These are phyloP conservation scores for Chlamydomonas sp. DNA, from an alignment of 139 green algal species.

Conservation along the genomic window DNA sequence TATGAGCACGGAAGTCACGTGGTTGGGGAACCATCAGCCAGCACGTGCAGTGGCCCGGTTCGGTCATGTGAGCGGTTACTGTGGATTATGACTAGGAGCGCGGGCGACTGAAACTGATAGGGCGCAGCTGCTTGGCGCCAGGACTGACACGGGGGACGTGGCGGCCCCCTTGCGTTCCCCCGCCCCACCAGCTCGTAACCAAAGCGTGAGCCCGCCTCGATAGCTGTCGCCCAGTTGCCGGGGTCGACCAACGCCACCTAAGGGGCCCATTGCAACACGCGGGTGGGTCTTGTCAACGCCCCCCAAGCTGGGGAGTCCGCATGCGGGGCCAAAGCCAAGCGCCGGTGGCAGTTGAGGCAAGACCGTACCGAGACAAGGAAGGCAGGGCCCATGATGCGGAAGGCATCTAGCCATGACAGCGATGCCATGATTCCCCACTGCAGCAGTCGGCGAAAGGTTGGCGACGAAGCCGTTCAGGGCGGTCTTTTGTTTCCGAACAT, in stretches of 20 bases:
- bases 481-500: no score
- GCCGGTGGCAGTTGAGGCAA: background rate
- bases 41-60: no score
- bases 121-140: background rate
- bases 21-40: no score
- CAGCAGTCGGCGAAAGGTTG: no score
- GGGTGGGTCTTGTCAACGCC: no score
- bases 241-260: conserved; percentile 70
- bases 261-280: background rate
- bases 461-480: no score
- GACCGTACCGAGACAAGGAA: conserved; percentile 63
- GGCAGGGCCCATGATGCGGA: conserved; percentile 59
- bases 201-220: conserved; percentile 65
- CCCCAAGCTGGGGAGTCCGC: no score
- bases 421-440: background rate
- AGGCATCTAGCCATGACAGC: conserved; percentile 21
- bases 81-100: no score
- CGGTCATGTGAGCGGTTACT: no score
- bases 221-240: conserved; percentile 75
- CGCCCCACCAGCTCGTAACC: conserved; percentile 64
- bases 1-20: no score
- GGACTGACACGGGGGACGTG: background rate
- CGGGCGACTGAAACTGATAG: no score
- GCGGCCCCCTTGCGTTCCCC: background rate
- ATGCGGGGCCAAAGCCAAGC: no score